Evolutionary conservation across 2,329 filamentous ascomycete genomes (phyloP), one percentile per base, ranked within the genome.

Genomic region (Aspergillus melleus): DNA sequence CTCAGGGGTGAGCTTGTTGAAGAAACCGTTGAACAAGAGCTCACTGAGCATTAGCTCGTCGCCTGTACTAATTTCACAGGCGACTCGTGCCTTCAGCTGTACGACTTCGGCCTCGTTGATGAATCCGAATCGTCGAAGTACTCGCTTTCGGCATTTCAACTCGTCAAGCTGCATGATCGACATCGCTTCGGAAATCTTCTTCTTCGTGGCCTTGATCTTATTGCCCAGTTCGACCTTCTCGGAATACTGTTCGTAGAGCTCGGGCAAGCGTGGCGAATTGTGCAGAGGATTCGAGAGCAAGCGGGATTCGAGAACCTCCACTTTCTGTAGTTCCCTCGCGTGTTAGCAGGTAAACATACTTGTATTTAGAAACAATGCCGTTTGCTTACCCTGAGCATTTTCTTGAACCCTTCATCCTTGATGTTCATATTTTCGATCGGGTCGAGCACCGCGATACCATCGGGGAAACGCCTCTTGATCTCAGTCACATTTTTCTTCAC

Each of bases 361-460:
- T 8, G 12, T 32, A n/a, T 46, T 8, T 12, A 11, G n/a, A 2
- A 39, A 4, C 19, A 30, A 4, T 20, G 8, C 8, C 10, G 12
- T n/a, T 24, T 70, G 14, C 81, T 68, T 78, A 85, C 83, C 68
- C 86, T 79, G 12, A 98, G 84, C 4, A 97, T 85, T 74, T 92
- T 92, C 82, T 96, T 97, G 81, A 99, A 98, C 0, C 87, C 88
- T 1, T 96, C 92, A 70, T 98, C 95, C 4, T 84, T 89, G 70
- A 99, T 98, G 29, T 87, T 86, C 95, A 99, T 98, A 72, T 97
- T 93, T 75, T 98, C 93, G 44, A 99, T 89, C 0, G 95, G 95
- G 70, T 99, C 95, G 19, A 99, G 80, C 6, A 93, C 83, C 3
- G 95, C 90, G 58, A 99, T 81, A 3, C 95, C 95, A 71, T 99